Base-by-base conservation (phyloP, 257 asterid genomes). In the Verbascum thapsus region DNA sequence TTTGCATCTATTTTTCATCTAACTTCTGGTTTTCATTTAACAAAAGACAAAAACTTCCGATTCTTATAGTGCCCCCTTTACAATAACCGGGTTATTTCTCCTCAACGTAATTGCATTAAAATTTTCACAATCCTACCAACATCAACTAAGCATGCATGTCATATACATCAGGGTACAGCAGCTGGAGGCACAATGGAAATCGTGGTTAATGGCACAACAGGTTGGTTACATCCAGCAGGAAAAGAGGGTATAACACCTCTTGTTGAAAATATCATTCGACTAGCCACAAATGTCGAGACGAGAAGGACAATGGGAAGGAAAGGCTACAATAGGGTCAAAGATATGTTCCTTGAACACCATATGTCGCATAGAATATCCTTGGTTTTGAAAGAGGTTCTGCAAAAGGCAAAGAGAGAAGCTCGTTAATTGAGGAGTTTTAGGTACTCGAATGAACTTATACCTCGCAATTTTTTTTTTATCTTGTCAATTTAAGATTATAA, bases 101-200 rank as follows among this genome's bases (percentile, higher is more conserved):
- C n/a, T n/a, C n/a, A n/a, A n/a, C n/a, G n/a, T n/a, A n/a, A n/a
- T n/a, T n/a, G n/a, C n/a, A n/a, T n/a, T n/a, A n/a, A n/a, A 8
- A 53, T 51, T 42, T 19, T 68, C 56, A 47, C 23, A 12, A 59
- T 67, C 64, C 53, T 20, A 15, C 30, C 45, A 65, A 49, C 70
- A 58, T 58, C 16, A n/a, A 45, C 61, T 64, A 12, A 67, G 61
- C 13, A 20, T 44, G 5, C 10, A 20, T 53, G n/a, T n/a, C 65
- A 5, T 61, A 4, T 38, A 49, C 70, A 54, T 66, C 44, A 92
- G 99, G 99, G 99, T 8, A 92, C 99, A 7, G 96, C 99, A 54
- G 97, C 99, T 58, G 99, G 99, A 53, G 99, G 99, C 58, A 90
- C 97, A 32, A 76, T 38, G 60, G 99, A 94, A 80, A 90, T 94